A percentile compares a stretch with the other conserved stretches of the same genome.
phyloP scores from a whole-genome alignment of 2,329 filamentous ascomycete genomes.

The Zasmidium angulare region DNA sequence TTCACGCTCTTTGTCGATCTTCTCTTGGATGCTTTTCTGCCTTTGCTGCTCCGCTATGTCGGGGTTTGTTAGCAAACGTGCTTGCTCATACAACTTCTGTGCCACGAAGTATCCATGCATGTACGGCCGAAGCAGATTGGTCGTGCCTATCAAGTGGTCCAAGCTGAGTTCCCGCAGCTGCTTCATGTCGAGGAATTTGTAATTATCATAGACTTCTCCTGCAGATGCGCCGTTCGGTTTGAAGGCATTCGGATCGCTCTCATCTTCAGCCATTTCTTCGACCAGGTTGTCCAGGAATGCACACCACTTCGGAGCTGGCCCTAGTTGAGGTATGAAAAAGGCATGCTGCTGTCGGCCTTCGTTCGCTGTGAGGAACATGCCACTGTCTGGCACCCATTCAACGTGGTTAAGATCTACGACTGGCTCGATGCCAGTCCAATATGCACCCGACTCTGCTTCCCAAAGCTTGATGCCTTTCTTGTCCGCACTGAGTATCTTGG shows the following conservation, averaged over 20 bases:
- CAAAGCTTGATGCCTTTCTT: slow-evolving; percentile 97
- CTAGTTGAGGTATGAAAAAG: slow-evolving; percentile 92
- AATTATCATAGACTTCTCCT: slow-evolving; percentile 93
- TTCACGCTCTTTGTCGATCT: slow-evolving; percentile 95
- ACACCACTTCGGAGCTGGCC: slow-evolving; percentile 92
- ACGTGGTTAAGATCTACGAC: slow-evolving; percentile 93
- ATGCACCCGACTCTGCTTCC: slow-evolving; percentile 77
- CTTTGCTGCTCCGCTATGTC: slow-evolving; percentile 92
- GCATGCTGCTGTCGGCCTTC: slow-evolving; percentile 93
- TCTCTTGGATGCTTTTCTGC: slow-evolving; percentile 86
- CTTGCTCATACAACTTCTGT: slow-evolving; percentile 93
- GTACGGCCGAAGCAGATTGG: slow-evolving; percentile 85
- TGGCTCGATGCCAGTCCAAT: slow-evolving; percentile 95
- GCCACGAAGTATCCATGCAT: slow-evolving; percentile 99
- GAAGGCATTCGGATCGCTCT: slow-evolving; percentile 60
- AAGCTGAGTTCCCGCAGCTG: slow-evolving; percentile 84
- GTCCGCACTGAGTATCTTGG: slow-evolving; percentile 64
- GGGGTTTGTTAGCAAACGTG: slow-evolving; percentile 86
- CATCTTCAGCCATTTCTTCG: slow-evolving; percentile 93
- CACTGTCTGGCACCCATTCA: slow-evolving; percentile 85
- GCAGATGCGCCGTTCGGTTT: slow-evolving; percentile 42
- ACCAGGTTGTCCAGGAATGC: slow-evolving; percentile 96
- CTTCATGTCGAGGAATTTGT: slow-evolving; percentile 90
- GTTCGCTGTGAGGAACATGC: slow-evolving; percentile 95
- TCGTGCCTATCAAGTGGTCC: slow-evolving; percentile 85